Base-by-base conservation (phyloP, 352 stramenopile species). In the Globisporangium polare region DNA sequence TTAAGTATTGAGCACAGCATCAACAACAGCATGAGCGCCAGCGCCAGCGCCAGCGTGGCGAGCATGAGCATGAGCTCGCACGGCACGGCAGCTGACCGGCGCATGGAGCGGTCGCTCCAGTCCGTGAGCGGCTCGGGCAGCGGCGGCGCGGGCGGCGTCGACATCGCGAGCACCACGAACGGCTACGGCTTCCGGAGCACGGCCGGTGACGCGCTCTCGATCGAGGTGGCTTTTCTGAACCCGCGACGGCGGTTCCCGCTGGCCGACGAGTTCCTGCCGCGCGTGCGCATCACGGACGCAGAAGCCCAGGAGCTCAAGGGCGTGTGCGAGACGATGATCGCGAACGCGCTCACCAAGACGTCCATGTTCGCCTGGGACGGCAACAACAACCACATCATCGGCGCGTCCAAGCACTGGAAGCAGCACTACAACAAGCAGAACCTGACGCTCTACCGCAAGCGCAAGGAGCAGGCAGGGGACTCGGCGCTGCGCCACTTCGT, bases 191-290 rank as follows among this genome's bases (percentile, higher is more conserved):
- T 73, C 67, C 78, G 65, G 58, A 83, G 70, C 54, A 76, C 74
- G 0, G 74, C 72, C 13, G 76, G 78, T 50, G 74, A 84, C 31
- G 68, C 78, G 54, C 69, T 86, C 37, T 86, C 78, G 39, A 88
- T 88, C 52, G 78, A 88, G 49, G 77, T 88, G 63, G 68, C 81
- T 54, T 76, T 66, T 47, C 60, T 80, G 37, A 85, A 89, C 62
- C 79, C 77, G 39, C 73, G 79, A 2, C 69, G 79, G 24, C 79
- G 79, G 7, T 89, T 89, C 63, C 79, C 79, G 18, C 68, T 89
- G 18, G 69, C 62, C 17, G 71, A 86, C 45, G 75, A 86, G 56
- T 74, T 67, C 55, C 67, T 89, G n/a, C 79, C 79, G 53, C 62
- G 63, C 33, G 77, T 82, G 15, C 49, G 67, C 49, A 61, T 89